Base-by-base conservation (phyloP, 2,329 filamentous ascomycete species). In the Calonectria pauciramosa region DNA sequence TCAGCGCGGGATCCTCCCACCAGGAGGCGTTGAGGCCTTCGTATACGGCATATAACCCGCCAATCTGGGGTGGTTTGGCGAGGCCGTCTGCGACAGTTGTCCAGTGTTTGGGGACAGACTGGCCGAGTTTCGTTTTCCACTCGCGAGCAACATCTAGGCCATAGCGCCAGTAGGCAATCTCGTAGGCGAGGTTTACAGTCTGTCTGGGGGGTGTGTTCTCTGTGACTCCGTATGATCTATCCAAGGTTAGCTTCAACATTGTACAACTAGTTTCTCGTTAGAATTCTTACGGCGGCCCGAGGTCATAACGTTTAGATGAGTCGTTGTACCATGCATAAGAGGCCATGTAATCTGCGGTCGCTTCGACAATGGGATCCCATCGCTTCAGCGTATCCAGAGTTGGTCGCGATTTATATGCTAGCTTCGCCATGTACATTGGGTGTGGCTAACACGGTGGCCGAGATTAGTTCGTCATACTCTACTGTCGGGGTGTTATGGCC, bases 81-180 rank as follows among this genome's bases (percentile, higher is more conserved):
- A 93, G 84, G n/a, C 88, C 87, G 14, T 90, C 85, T 30, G 86
- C 84, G 4, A 92, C 89, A 1, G 80, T 81, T 0, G 80, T 81
- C 90, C 90, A 93, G 2, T 80, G 77, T 0, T 78, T 59, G 0
- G 90, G 90, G 0, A 87, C 81, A 0, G 84, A 56, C n/a, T 86
- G 82, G 2, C 83, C 83, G 63, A 89, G 88, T 4, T 90, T 85
- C 60, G 82, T 72, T 78, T 89, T 90, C 91, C 91, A 93, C 13
- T 82, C 77, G 3, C 85, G 83, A 4, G 91, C 91, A 1, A 91
- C 81, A 30, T 89, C 86, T 20, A 92, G 85, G 1, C 91, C 91
- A 73, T 92, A 92, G 20, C 89, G 86, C 90, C 90, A 92, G 81
- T 93, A 93, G 9, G 90, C 88, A 8, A 90, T 83, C 82, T 93